Percentiles rank a stretch among this genome's conserved stretches.
These are phyloP conservation scores for Citrus maxima DNA, from an alignment of 345 rosid species.

Conservation along the genomic window DNA sequence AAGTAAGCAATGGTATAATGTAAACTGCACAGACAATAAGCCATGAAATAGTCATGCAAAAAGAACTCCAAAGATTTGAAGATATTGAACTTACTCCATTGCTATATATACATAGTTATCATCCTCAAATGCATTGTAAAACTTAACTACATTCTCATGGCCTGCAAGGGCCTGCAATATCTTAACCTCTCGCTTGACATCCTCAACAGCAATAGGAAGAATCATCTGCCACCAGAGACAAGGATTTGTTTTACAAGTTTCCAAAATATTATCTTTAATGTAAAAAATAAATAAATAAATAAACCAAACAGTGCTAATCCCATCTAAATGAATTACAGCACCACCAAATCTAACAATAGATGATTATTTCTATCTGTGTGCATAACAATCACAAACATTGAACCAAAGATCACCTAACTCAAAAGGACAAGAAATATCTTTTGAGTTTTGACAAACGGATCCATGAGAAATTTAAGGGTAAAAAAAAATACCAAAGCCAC, in stretches of 20 bases:
- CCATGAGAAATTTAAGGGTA: background rate
- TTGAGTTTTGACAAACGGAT: background rate
- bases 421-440: background rate
- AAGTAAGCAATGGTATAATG: background rate
- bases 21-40: background rate
- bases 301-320: background rate
- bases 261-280: background rate
- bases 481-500: background rate
- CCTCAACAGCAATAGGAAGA: constrained; percentile 92
- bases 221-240: constrained; percentile 58
- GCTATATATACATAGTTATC: constrained; percentile 87
- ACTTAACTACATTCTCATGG: constrained; percentile 89
- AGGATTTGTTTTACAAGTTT: constrained; percentile 6
- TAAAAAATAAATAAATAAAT: background rate
- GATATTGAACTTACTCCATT: constrained; percentile 80
- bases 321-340: background rate
- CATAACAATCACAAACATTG: background rate
- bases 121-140: constrained; percentile 81
- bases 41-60: background rate
- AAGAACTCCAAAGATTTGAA: background rate
- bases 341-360: background rate
- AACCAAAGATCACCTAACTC: background rate
- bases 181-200: constrained; percentile 88
- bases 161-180: constrained; percentile 75
- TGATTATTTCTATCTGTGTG: background rate